Evolutionary conservation across 1,139 yeast genomes (phyloP).

Genomic region (Protomyces arabidopsidicola): DNA sequence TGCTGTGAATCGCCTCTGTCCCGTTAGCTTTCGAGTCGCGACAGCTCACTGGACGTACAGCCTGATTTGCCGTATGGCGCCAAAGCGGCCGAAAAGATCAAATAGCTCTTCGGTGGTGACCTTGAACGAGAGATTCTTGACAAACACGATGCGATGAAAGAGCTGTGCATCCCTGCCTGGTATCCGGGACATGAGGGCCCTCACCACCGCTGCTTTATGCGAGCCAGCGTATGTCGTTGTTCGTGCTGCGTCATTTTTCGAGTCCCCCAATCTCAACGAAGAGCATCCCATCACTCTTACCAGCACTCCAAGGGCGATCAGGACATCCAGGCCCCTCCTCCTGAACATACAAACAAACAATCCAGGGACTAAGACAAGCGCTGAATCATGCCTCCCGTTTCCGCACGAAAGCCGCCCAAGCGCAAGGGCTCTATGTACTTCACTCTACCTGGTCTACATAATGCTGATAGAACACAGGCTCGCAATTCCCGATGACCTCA

Average conservation of each 20-base stretch:
- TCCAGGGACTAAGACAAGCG: no score
- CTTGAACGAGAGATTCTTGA: conserved; percentile 57
- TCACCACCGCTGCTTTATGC: neutral
- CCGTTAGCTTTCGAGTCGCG: neutral
- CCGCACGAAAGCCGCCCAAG: conserved; percentile 22
- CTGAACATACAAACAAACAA: no score
- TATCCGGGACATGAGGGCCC: neutral
- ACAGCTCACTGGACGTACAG: conserved; percentile 8
- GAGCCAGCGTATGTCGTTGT: no score
- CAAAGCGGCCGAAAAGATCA: conserved; percentile 54
- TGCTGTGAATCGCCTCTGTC: conserved; percentile 43
- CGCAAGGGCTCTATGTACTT: conserved; percentile 17
- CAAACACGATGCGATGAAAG: conserved; percentile 42
- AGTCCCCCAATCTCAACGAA: no score
- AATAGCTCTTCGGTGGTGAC: conserved; percentile 50
- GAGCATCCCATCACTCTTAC: no score
- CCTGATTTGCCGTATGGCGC: conserved; percentile 46
- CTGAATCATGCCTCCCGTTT: conserved; percentile 17
- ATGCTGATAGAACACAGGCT: conserved; percentile 45
- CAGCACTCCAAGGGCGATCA: no score
- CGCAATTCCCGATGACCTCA: conserved; percentile 63
- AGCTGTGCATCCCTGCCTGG: conserved; percentile 28
- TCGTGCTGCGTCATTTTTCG: no score
- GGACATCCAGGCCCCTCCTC: no score
- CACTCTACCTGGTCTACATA: neutral